Base-by-base conservation (phyloP, 345 rosid genomes). In the Populus alba region DNA sequence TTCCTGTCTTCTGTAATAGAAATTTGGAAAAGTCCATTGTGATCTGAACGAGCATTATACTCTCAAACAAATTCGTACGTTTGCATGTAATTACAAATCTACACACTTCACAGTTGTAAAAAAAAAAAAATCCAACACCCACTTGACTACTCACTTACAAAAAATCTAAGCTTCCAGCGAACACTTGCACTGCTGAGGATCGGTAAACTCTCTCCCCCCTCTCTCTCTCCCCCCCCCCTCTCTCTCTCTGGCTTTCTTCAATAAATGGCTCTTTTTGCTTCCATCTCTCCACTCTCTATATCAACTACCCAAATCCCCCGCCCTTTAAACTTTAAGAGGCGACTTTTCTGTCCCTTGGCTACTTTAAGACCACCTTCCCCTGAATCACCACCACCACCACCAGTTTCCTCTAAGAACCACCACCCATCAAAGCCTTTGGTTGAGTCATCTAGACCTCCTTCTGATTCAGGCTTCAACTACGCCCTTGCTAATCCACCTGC, bases 211-310 rank as follows among this genome's bases (percentile, higher is more conserved):
- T 63, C 27, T 35, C 66, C 33, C 6, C n/a, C 6, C 22, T 33
- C 9, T 15, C 5, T 7, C 59, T 66, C 45, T 39, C 1, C n/a
- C n/a, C 66, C 33, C 6, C n/a, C 49, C 6, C 22, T 33, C 9
- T 15, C 5, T 7, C 59, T 66, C 45, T 39, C 1, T 2, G 23
- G 31, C 33, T 25, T 38, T 20, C 49, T 20, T 8, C 81, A 13
- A 13, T 17, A 73, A 29, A 91, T 92, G 94, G 87, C 95, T 83
- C 83, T 88, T 74, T 80, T 33, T 79, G 47, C 86, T 68, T 82
- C 88, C 15, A 61, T 89, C 89, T 83, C 84, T 61, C 85, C 90
- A 4, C 80, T 88, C 83, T 83, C 88, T 10, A 74, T 82, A 62
- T 69, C 88, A 13, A 33, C 81, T 1, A 29, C 80, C 4, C 85